Base-by-base conservation (phyloP, 768 basidiomycete genomes). In the Suillus subluteus region DNA sequence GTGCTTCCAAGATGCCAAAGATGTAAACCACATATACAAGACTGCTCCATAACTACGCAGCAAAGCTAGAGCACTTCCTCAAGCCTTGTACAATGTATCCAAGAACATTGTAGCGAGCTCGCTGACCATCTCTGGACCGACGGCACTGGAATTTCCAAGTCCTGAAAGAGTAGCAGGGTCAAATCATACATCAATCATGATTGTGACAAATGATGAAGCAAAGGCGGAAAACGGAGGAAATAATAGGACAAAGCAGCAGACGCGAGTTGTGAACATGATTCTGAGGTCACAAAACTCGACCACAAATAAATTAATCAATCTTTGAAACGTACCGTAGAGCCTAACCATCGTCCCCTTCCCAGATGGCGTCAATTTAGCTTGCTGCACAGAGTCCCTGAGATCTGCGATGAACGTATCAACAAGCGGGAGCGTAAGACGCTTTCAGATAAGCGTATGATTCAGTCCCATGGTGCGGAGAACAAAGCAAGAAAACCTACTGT, bases 291-390 rank as follows among this genome's bases (percentile, higher is more conserved):
- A 5, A 9, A 16, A 40, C 16, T 40, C 16, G 11, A 23, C 1
- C 46, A 52, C 11, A 21, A 38, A 41, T 32, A 63, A 46, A 23
- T 61, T 32, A 16, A 81, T 30, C 87, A 18, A 55, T 52, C 16
- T 32, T 32, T 55, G 32, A 21, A 30, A 55, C 54, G 64, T 66
- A 96, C 96, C 96, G 73, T 98, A 99, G 15, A 99, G 75, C 16
- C 90, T 85, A 4, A 98, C 95, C 95, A 98, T 96, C 38, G 87
- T 87, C 9, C 97, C 97, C 72, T 90, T 86, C 7, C 91, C 90
- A 38, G 82, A 80, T 0, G 92, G 89, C 5, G 63, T 32, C 37
- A 79, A 66, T 75, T 89, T 92, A 26, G 94, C 90, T 65, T 92
- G 89, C 54, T 81, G 79, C 8, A 99, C 87, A 0, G 89, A 83